Base-by-base conservation (phyloP, 768 basidiomycete species). In the Tubosaeta sp. region DNA sequence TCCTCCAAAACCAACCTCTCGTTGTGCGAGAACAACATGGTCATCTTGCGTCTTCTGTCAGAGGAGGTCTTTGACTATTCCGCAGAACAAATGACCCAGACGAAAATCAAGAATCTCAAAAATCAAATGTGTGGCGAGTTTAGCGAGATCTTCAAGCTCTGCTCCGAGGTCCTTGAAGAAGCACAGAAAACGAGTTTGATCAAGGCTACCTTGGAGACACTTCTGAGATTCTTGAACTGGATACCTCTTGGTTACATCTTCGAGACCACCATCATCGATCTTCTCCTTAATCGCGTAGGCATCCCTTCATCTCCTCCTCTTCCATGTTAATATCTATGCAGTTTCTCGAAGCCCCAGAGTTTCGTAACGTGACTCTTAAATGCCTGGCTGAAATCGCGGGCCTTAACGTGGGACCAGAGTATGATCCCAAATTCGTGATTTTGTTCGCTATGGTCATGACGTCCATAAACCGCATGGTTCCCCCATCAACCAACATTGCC, bases 1-100 rank as follows among this genome's bases (percentile, higher is more conserved):
- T 96, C 95, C 8, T 98, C 95, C 39, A 95, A 95, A 71, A 92
- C 91, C 38, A 97, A 94, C 66, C 82, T 97, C 35, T 86, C 90
- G 2, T 81, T 98, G 27, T 98, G 96, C 79, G 96, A 99, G 74
- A 99, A 99, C 79, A 99, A 99, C 74, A 99, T 99, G 96, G 82
- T 93, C 69, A 98, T 99, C 67, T 79, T 98, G 60, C 90, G 91
- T 64, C 79, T 99, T 12, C 79, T 98, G n/a, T 95, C 93, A 0
- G 96, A 99, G 66, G 96, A 99, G 69, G 92, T 99, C 52, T 99
- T 99, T 64, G 96, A 99, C 69, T 99, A 87, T 71, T 96, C 94
- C 4, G 93, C 96, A 3, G 96, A 99, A 61, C 92, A 95, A 70
- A 89, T 99, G 93, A 97, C 94, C 0, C 94, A 96, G 69, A 86